phyloP scores from a whole-genome alignment of 768 basidiomycete genomes.

The Lentinula boryana region DNA sequence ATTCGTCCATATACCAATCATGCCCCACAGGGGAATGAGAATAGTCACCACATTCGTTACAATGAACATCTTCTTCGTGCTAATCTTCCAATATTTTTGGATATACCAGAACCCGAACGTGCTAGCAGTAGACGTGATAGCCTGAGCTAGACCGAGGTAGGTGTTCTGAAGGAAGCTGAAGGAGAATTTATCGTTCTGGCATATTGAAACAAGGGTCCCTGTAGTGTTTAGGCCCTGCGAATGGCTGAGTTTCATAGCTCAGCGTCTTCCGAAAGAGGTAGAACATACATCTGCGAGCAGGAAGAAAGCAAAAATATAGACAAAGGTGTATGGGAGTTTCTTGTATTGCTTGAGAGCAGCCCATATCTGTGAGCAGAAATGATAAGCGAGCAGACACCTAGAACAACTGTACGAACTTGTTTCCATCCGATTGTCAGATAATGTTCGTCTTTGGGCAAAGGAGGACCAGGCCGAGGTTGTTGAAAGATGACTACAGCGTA shows the following conservation, averaged over 20 bases:
- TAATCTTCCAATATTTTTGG: slow-evolving; percentile 71
- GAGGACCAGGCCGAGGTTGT: slow-evolving; percentile 76
- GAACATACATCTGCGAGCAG: slow-evolving; percentile 65
- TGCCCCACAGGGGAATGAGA: slow-evolving; percentile 79
- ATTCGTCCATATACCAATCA: slow-evolving; percentile 79
- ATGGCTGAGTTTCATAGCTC: neutral
- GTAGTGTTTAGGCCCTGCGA: slow-evolving; percentile 75
- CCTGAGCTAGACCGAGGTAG: slow-evolving; percentile 71
- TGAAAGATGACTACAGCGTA: slow-evolving; percentile 65
- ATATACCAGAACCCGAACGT: slow-evolving; percentile 75
- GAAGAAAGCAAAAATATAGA: slow-evolving; percentile 73
- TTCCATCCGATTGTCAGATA: slow-evolving; percentile 86
- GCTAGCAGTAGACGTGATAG: slow-evolving; percentile 55
- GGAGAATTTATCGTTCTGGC: slow-evolving; percentile 73
- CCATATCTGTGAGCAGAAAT: slow-evolving; percentile 54
- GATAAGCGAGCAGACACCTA: neutral
- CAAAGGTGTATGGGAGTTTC: slow-evolving; percentile 75
- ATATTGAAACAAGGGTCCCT: slow-evolving; percentile 66
- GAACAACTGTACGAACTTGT: slow-evolving; percentile 40
- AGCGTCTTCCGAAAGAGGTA: neutral
- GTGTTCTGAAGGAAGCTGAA: slow-evolving; percentile 83
- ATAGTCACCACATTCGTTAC: slow-evolving; percentile 74
- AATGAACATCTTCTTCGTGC: slow-evolving; percentile 79
- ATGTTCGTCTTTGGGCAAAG: slow-evolving; percentile 67
- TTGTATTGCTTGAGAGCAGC: slow-evolving; percentile 68